Evolutionary conservation across 495 filamentous ascomycete genomes (phyloP).

Genomic region (Paragyromitra xinjiangensis): DNA sequence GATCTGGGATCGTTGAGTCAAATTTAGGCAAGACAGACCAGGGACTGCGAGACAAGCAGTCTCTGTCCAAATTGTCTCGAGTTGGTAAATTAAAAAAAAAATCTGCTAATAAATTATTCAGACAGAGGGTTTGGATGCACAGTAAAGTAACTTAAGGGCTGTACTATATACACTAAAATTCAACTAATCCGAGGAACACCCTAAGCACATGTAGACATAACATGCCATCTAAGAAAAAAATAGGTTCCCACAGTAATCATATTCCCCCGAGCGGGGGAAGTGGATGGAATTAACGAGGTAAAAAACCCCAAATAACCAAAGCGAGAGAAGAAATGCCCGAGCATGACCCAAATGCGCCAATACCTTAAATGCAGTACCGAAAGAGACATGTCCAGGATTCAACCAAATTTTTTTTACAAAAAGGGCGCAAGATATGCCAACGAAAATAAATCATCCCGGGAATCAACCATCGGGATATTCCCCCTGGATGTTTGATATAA

Average conservation of each 20-base stretch:
- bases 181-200: no score
- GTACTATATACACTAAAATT: no score
- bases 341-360: conserved; percentile 1
- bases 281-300: neutral
- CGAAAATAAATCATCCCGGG: neutral
- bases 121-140: no score
- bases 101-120: no score
- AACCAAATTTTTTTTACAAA: neutral
- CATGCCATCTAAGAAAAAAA: neutral
- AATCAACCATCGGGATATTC: conserved; percentile 84
- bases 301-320: neutral
- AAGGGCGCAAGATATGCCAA: neutral
- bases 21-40: neutral
- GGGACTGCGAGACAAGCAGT: no score
- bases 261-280: neutral
- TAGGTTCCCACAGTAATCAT: no score
- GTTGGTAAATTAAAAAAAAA: no score
- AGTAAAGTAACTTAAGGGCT: no score
- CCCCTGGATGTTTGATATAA: conserved; percentile 86
- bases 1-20: neutral
- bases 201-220: neutral
- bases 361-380: neutral
- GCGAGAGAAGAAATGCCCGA: neutral
- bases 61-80: no score
- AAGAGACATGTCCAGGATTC: neutral